Evolutionary conservation across 257 asterid genomes (phyloP).

Genomic region (Capsicum baccatum): DNA sequence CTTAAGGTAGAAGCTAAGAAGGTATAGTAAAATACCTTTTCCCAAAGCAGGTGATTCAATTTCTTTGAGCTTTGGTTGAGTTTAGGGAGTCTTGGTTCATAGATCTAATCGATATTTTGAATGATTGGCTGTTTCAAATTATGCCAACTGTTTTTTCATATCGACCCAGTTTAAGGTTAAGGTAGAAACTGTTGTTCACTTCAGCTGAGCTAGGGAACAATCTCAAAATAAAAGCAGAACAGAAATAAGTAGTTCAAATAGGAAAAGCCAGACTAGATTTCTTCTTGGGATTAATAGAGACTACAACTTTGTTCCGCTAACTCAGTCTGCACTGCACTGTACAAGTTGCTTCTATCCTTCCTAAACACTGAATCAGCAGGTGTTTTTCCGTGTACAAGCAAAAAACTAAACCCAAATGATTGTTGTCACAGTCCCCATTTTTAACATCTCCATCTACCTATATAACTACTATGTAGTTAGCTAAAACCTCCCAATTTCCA

Average conservation of each 20-base stretch:
- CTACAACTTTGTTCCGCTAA: conserved; percentile 22
- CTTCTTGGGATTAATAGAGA: conserved; percentile 13
- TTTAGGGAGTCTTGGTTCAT: neutral
- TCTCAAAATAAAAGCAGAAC: neutral
- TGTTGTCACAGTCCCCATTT: conserved; percentile 6
- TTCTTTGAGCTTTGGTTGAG: neutral
- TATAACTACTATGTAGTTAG: neutral
- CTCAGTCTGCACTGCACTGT: conserved; percentile 24
- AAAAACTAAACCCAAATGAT: conserved; percentile 18
- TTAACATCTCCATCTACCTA: conserved; percentile 20
- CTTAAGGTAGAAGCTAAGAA: too few species aligned
- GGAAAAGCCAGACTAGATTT: neutral
- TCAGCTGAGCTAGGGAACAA: neutral
- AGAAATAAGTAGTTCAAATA: neutral
- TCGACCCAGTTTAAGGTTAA: neutral
- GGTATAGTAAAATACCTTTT: neutral
- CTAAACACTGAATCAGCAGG: conserved; percentile 34
- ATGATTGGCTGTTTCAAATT: neutral
- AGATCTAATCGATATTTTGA: neutral
- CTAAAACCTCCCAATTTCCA: conserved; percentile 30
- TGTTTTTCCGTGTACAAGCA: conserved; percentile 33
- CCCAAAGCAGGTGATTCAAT: neutral
- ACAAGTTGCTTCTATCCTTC: conserved; percentile 36
- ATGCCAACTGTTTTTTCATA: neutral
- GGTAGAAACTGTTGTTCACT: neutral